Base-by-base conservation (phyloP, 805 yeast species). In the Scheffersomyces spartinae region DNA sequence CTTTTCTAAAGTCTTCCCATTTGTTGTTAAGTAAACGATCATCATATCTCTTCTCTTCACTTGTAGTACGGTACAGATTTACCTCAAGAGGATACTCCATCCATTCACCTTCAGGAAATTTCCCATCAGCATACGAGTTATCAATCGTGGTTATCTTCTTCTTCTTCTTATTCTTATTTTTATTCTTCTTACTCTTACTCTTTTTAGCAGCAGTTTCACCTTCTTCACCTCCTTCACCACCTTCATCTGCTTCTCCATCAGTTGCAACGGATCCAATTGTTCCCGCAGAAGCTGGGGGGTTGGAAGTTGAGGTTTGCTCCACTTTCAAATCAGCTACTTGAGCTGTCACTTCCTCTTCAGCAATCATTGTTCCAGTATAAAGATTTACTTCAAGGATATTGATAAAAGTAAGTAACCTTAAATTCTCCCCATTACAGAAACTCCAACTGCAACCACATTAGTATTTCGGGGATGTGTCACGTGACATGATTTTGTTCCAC, bases 1-100 rank as follows among this genome's bases (percentile, higher is more conserved):
- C 98, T 46, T 84, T 84, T 44, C 99, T 73, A 55, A 85, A 75
- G 34, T 86, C 95, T 35, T 85, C 77, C 80, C 93, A 82, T 27
- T 61, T 66, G 29, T 64, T 64, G 37, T 64, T 61, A 39, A 63
- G 65, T 39, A 70, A 72, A 31, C 82, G 67, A 39, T 81, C 91
- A 39, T 75, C 52, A 39, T 82, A 77, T 37, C 95, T 64, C 49
- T 74, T 70, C 47, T 91, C 98, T 44, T 83, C 96, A 36, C 74
- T 75, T 0, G 95, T 84, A 14, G 81, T 70, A 35, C 98, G 69
- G 45, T 71, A 70, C 27, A 71, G 52, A 44, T 74, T 74, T 15
- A 58, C 43, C 29, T 79, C 84, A 32, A 70, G 68, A 7, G 71
- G 71, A 44, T 86, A 84, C 28, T 84, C 93, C 49, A 61, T 57